These are phyloP conservation scores for Neodidymelliopsis sp. DNA, from an alignment of 2,329 filamentous ascomycete species.

Conservation along the genomic window DNA sequence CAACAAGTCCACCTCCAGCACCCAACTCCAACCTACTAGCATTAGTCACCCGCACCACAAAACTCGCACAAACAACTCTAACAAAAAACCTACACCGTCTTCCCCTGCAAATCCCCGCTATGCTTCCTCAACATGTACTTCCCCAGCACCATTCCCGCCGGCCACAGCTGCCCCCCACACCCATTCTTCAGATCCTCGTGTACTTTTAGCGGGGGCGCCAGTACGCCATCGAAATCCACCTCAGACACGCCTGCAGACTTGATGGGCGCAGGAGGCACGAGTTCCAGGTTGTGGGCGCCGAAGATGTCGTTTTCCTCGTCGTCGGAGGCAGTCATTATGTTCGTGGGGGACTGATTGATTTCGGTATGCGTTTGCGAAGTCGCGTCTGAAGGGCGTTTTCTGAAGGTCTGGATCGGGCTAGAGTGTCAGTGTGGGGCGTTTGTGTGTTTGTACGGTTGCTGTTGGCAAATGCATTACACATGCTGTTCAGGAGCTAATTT, in stretches of 20 bases:
- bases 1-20: constrained; percentile 88
- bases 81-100: constrained; percentile 72
- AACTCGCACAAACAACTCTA: constrained; percentile 7
- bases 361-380: no score
- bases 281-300: constrained; percentile 58
- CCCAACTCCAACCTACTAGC: constrained; percentile 80
- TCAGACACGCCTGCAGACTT: constrained; percentile 61
- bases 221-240: constrained; percentile 75
- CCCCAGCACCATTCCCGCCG: constrained; percentile 85
- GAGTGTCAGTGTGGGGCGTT: constrained; percentile 16
- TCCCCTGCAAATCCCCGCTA: constrained; percentile 65
- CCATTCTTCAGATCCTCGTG: constrained; percentile 87
- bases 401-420: constrained; percentile 15
- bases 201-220: constrained; percentile 73
- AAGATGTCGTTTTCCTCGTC: constrained; percentile 45
- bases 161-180: constrained; percentile 94
- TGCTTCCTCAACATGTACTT: constrained; percentile 85
- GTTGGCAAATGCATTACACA: no score
- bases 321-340: constrained; percentile 30
- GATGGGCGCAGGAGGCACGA: constrained; percentile 62
- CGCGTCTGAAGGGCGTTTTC: constrained; percentile 11
- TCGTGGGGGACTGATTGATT: neutral
- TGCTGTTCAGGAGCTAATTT: no score
- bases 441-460: neutral
- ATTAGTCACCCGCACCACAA: no score